Conservation (phyloP, 139 green algal genomes). For the Volvox reticuliferus region DNA sequence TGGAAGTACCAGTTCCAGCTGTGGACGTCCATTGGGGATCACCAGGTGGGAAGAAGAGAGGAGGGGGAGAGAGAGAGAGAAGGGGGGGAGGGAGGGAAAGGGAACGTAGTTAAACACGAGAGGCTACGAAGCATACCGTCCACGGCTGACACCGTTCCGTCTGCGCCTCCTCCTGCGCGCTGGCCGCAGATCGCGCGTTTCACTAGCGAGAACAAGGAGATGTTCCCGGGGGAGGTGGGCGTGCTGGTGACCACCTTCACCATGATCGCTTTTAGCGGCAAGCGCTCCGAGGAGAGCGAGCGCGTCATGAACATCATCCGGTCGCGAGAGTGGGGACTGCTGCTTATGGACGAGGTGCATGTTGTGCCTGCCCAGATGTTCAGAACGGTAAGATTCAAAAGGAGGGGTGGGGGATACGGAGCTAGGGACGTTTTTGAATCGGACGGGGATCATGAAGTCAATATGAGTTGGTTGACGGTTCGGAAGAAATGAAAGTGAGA, state of each 20-base stretch:
- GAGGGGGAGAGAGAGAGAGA: slow-evolving; percentile 47
- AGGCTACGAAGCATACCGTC: background rate
- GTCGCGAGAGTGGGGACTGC: slow-evolving; percentile 94
- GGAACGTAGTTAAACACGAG: too few species aligned
- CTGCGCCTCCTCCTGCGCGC: background rate
- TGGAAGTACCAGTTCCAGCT: slow-evolving; percentile 98
- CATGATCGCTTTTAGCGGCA: slow-evolving; percentile 94
- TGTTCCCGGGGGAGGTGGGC: slow-evolving; percentile 68
- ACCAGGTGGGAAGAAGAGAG: slow-evolving; percentile 5
- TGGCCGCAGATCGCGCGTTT: slow-evolving; percentile 86
- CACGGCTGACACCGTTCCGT: background rate
- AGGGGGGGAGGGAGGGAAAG: background rate
- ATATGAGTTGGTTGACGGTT: too few species aligned
- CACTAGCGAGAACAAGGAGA: slow-evolving; percentile 91
- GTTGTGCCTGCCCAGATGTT: slow-evolving; percentile 98
- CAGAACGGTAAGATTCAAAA: slow-evolving; percentile 78
- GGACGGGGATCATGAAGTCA: too few species aligned
- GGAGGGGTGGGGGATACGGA: background rate
- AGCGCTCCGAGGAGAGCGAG: slow-evolving; percentile 77
- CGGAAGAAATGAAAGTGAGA: too few species aligned
- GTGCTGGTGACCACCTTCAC: slow-evolving; percentile 96
- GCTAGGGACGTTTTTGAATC: too few species aligned
- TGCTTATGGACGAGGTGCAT: slow-evolving; percentile 99
- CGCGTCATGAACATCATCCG: slow-evolving; percentile 85
- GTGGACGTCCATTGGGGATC: slow-evolving; percentile 90